Evolutionary conservation across 2,329 filamentous ascomycete species (phyloP).

Genomic region (Colletotrichum truncatum): DNA sequence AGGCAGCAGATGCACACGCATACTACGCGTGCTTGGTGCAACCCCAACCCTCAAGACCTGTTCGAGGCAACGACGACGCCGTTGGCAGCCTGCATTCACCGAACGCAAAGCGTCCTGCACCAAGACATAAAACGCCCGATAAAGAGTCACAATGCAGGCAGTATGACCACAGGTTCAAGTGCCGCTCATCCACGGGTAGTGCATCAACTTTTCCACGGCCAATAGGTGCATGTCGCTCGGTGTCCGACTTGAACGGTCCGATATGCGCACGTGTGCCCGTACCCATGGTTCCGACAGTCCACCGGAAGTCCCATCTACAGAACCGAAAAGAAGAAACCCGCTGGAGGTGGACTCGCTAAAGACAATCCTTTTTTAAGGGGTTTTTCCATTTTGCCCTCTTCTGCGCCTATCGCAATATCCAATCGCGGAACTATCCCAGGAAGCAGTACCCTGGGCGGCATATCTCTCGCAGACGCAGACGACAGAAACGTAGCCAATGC

Average conservation of each 20-base stretch:
- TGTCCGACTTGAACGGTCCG: constrained; percentile 11
- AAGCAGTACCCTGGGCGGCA: neutral
- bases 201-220: neutral
- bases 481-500: neutral
- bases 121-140: constrained; percentile 11
- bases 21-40: constrained; percentile 5
- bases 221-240: neutral
- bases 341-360: neutral
- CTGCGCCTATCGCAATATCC: neutral
- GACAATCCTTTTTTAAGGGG: neutral
- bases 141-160: constrained; percentile 1
- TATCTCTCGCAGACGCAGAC: neutral
- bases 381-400: neutral
- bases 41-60: constrained; percentile 16
- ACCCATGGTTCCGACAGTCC: constrained; percentile 1
- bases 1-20: neutral
- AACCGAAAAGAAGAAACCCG: constrained; percentile 5
- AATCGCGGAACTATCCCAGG: neutral
- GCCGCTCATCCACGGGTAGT: neutral
- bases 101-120: neutral
- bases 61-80: neutral
- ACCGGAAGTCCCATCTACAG: constrained; percentile 9
- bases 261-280: neutral
- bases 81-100: constrained; percentile 9
- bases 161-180: neutral